Conservation (phyloP, 768 basidiomycete genomes). For the Candolleomyces aberdarensis region DNA sequence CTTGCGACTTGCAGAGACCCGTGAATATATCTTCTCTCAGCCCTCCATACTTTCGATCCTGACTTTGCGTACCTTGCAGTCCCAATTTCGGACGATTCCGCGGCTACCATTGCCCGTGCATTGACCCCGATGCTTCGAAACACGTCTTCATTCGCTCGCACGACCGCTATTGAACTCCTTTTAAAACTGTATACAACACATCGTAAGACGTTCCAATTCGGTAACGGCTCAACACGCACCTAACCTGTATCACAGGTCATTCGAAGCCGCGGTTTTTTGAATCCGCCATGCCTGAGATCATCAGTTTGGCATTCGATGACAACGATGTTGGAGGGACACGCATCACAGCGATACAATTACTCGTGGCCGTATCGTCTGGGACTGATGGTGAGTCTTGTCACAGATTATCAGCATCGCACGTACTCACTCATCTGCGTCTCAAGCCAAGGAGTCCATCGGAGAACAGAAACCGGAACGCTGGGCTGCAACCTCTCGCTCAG, state of each 20-base stretch:
- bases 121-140: not conserved
- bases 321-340: not conserved
- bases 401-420: not conserved
- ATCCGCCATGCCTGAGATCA: not conserved
- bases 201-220: not conserved
- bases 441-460: not conserved
- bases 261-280: not conserved
- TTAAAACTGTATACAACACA: not conserved
- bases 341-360: not conserved
- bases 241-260: not conserved
- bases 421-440: not conserved
- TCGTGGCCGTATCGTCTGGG: not conserved
- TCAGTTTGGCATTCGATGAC: not conserved
- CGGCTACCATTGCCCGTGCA: not conserved
- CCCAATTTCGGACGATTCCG: not conserved
- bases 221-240: too few species aligned
- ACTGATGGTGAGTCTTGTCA: not conserved
- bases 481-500: not conserved
- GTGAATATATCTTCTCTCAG: not conserved
- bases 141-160: not conserved
- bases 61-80: not conserved
- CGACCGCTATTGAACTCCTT: not conserved
- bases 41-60: not conserved
- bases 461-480: not conserved
- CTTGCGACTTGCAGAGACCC: not conserved